phyloP scores from a whole-genome alignment of 2,329 filamentous ascomycete genomes.

The Aschersonia sp. region DNA sequence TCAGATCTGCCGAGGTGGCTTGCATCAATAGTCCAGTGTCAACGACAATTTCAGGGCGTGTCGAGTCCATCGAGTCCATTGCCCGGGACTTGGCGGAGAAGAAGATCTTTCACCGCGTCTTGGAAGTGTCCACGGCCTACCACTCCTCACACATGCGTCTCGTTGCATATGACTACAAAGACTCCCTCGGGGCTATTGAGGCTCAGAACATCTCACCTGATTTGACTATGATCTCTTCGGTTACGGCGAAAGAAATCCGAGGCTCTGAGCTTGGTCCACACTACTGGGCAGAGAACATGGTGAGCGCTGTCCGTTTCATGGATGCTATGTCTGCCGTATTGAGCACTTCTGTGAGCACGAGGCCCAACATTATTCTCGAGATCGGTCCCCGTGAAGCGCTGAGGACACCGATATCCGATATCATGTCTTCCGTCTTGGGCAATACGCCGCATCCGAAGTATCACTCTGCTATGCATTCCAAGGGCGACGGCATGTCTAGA shows the following conservation, averaged over 20 bases:
- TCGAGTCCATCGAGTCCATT: slow-evolving; percentile 15
- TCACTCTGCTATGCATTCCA: slow-evolving; percentile 13
- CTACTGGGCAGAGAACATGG: slow-evolving; percentile 34
- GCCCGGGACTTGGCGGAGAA: slow-evolving; percentile 15
- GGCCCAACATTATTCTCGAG: slow-evolving; percentile 24
- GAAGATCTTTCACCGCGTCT: slow-evolving; percentile 18
- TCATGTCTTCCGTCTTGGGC: slow-evolving; percentile 9
- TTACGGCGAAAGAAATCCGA: slow-evolving; percentile 15
- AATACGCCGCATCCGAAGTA: slow-evolving; percentile 8
- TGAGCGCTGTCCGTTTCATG: slow-evolving; percentile 28
- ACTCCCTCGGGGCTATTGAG: slow-evolving; percentile 11
- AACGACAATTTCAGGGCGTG: slow-evolving; percentile 27
- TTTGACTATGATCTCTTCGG: slow-evolving; percentile 25
- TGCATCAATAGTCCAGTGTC: slow-evolving; percentile 30
- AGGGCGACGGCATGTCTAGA: slow-evolving; percentile 8
- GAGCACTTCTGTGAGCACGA: slow-evolving; percentile 9
- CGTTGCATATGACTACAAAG: slow-evolving; percentile 20
- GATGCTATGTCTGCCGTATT: slow-evolving; percentile 23
- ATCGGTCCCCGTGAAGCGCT: slow-evolving; percentile 24
- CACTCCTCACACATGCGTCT: slow-evolving; percentile 29
- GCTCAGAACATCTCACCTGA: slow-evolving; percentile 5
- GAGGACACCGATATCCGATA: slow-evolving; percentile 21
- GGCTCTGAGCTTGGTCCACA: slow-evolving; percentile 13
- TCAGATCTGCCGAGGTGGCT: slow-evolving; percentile 19
- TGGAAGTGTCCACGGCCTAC: slow-evolving; percentile 25